phyloP scores from a whole-genome alignment of 2,329 filamentous ascomycete genomes.

The Trichoderma sp. region DNA sequence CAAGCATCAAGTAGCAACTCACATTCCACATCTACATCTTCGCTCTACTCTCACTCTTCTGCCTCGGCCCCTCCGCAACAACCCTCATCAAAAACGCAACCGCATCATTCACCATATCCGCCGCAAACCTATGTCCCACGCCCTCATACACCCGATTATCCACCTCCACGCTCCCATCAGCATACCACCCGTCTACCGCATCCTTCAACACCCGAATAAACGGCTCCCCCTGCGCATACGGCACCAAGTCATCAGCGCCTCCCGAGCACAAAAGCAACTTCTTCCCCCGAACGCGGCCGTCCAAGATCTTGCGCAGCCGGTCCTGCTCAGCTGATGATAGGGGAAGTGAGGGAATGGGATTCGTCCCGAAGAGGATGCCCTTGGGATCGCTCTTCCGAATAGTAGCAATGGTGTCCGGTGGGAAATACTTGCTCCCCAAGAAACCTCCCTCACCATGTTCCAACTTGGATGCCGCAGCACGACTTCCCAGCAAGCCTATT shows the following conservation, averaged over 20 bases:
- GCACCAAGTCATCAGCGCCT: slow-evolving; percentile 68
- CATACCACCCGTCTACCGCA: slow-evolving; percentile 52
- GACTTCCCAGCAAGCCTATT: slow-evolving; percentile 67
- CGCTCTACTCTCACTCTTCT: slow-evolving; percentile 28
- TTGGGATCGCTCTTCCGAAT: slow-evolving; percentile 72
- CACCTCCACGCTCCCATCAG: slow-evolving; percentile 55
- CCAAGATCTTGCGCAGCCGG: slow-evolving; percentile 46
- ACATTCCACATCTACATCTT: slow-evolving; percentile 23
- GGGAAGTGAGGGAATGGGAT: slow-evolving; percentile 34
- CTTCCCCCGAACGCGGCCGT: slow-evolving; percentile 57
- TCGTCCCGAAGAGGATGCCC: slow-evolving; percentile 63
- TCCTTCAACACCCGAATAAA: slow-evolving; percentile 63
- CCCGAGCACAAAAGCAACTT: slow-evolving; percentile 64
- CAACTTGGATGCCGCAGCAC: slow-evolving; percentile 64
- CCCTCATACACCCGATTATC: slow-evolving; percentile 67
- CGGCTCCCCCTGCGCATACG: slow-evolving; percentile 58
- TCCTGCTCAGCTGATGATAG: slow-evolving; percentile 40
- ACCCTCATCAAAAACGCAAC: slow-evolving; percentile 59
- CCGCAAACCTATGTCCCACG: slow-evolving; percentile 67
- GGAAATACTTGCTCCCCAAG: slow-evolving; percentile 76
- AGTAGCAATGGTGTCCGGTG: slow-evolving; percentile 60
- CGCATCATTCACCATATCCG: slow-evolving; percentile 65
- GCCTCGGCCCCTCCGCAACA: slow-evolving; percentile 36
- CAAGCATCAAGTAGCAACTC: background rate
- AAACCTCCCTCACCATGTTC: slow-evolving; percentile 61